These are phyloP conservation scores for Kockovaella imperatae DNA, from an alignment of 768 basidiomycete species.

Conservation along the genomic window DNA sequence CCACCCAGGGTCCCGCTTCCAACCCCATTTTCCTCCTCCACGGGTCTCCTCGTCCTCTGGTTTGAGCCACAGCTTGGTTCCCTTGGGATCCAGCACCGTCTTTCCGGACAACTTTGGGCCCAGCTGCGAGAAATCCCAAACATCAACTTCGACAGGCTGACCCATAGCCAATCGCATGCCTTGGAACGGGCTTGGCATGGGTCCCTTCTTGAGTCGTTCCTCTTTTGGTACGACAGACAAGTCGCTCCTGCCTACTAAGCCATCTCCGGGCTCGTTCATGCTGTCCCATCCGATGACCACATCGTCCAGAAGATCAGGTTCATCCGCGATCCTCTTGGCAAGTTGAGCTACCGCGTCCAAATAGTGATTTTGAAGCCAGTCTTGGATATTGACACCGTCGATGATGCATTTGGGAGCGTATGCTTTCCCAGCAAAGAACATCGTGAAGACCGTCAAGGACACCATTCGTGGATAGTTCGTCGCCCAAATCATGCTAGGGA, in stretches of 20 bases:
- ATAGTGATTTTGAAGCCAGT: slow-evolving; percentile 75
- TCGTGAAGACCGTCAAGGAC: slow-evolving; percentile 81
- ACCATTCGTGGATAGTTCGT: slow-evolving; percentile 89
- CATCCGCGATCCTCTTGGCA: slow-evolving; percentile 64
- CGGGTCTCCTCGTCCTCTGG: slow-evolving; percentile 22
- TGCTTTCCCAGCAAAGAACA: slow-evolving; percentile 84
- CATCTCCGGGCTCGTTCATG: slow-evolving; percentile 89
- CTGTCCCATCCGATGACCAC: slow-evolving; percentile 95
- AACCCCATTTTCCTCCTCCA: slow-evolving; percentile 63
- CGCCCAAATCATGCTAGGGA: slow-evolving; percentile 94
- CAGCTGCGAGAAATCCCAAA: slow-evolving; percentile 68
- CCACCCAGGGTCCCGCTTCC: slow-evolving; percentile 48
- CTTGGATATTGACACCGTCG: slow-evolving; percentile 85
- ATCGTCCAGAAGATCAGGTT: slow-evolving; percentile 66
- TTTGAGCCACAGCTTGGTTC: slow-evolving; percentile 27
- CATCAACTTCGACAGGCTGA: slow-evolving; percentile 61
- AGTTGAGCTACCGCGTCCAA: slow-evolving; percentile 67
- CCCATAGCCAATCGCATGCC: slow-evolving; percentile 84
- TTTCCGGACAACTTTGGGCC: slow-evolving; percentile 67
- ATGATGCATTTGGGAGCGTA: slow-evolving; percentile 87
- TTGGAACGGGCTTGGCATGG: slow-evolving; percentile 75
- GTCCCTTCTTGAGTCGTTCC: slow-evolving; percentile 78
- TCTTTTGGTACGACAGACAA: slow-evolving; percentile 57
- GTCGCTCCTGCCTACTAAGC: slow-evolving; percentile 63
- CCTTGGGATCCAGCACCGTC: slow-evolving; percentile 76